phyloP scores from a whole-genome alignment of 768 basidiomycete genomes.

The Suillus discolor region DNA sequence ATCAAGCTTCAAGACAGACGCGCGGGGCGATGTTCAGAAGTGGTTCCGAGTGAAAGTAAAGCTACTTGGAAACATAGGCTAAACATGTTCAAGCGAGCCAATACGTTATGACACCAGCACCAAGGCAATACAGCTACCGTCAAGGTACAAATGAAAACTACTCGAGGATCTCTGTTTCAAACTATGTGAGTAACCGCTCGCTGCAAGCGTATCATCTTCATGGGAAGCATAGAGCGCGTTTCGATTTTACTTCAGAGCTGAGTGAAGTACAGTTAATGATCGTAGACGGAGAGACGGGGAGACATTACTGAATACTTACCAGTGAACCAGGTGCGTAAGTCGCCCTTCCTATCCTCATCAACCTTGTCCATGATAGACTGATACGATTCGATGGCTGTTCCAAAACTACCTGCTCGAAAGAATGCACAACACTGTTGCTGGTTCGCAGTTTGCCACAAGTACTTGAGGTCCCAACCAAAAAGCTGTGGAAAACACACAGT shows the following conservation, averaged over 20 bases:
- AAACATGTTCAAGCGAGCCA: no score
- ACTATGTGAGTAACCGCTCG: no score
- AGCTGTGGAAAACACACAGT: background rate
- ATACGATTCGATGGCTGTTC: background rate
- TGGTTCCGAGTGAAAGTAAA: no score
- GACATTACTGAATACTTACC: background rate
- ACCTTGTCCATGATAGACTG: background rate
- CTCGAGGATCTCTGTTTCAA: background rate
- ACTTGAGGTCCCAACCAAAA: background rate
- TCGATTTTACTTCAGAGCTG: background rate
- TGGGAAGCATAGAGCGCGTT: background rate
- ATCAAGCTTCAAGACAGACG: no score
- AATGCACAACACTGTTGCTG: background rate
- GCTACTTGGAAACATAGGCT: no score
- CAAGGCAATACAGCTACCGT: background rate
- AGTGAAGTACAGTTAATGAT: background rate
- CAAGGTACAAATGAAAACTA: background rate
- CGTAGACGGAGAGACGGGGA: background rate
- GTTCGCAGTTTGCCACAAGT: background rate
- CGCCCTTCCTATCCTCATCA: background rate
- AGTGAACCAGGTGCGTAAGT: background rate
- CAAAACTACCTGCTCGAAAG: background rate
- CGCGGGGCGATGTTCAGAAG: no score
- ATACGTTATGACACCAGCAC: background rate
- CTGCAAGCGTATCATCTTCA: background rate